Evolutionary conservation across 169 alveolate species (phyloP).

Genomic region (Plasmodium cynomolgi): DNA sequence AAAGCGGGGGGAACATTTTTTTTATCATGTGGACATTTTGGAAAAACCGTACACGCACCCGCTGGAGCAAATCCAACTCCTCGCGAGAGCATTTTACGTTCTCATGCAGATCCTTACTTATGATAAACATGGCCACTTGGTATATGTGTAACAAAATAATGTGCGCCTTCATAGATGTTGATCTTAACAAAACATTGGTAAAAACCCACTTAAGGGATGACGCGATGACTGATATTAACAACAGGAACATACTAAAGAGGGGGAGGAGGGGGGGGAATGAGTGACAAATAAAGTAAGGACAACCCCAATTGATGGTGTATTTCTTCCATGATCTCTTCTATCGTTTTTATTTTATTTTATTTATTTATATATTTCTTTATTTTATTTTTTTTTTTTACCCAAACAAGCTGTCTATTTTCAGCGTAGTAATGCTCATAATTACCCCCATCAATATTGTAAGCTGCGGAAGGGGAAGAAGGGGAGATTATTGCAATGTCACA

Average conservation of each 20-base stretch:
- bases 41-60: background rate
- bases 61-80: background rate
- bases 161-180: constrained; percentile 41
- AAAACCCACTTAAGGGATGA: constrained; percentile 56
- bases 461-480: background rate
- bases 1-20: background rate
- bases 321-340: background rate
- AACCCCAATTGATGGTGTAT: background rate
- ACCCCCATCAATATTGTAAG: constrained; percentile 53
- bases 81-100: background rate
- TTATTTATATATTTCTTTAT: background rate
- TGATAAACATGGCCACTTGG: constrained; percentile 44
- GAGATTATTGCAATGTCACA: background rate
- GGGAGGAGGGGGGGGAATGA: background rate
- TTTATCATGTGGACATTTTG: background rate
- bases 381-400: constrained; percentile 41
- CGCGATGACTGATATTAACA: constrained; percentile 31
- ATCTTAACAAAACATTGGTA: constrained; percentile 36
- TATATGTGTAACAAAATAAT: constrained; percentile 38
- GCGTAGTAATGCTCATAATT: constrained; percentile 47
- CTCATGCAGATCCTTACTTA: constrained; percentile 16
- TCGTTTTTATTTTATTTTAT: background rate
- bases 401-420: constrained; percentile 48
- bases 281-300: background rate
- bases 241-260: constrained; percentile 6